Percentiles rank a stretch among this genome's conserved stretches.
Evolutionary conservation across 2,329 filamentous ascomycete genomes (phyloP).

Genomic region (Aschersonia sp.): DNA sequence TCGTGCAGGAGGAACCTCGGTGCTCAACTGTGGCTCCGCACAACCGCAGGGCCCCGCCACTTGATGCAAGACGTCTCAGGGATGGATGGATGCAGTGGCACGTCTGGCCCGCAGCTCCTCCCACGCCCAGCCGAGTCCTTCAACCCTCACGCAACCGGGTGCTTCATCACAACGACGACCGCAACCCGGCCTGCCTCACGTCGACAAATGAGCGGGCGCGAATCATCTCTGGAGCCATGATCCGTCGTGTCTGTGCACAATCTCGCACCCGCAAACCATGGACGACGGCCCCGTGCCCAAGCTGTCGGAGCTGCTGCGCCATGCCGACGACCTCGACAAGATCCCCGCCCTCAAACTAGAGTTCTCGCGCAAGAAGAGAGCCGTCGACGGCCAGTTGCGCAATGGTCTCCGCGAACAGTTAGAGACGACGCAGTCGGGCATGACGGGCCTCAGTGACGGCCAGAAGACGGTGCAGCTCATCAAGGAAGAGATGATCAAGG

Average conservation of each 20-base stretch:
- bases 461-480: conserved; percentile 86
- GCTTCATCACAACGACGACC: too few species aligned
- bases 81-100: too few species aligned
- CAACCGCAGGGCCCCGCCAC: too few species aligned
- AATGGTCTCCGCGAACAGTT: conserved; percentile 83
- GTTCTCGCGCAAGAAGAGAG: conserved; percentile 85
- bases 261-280: conserved; percentile 12
- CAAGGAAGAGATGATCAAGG: conserved; percentile 97
- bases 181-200: too few species aligned
- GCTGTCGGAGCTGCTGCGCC: conserved; percentile 83
- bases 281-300: conserved; percentile 56
- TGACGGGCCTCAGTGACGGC: conserved; percentile 76
- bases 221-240: conserved; percentile 5
- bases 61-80: too few species aligned
- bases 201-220: too few species aligned
- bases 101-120: too few species aligned
- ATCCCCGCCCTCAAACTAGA: conserved; percentile 80
- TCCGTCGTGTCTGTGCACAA: conserved; percentile 5
- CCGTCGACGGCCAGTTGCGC: conserved; percentile 81
- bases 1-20: too few species aligned
- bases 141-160: too few species aligned
- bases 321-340: conserved; percentile 96
- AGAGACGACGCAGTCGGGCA: conserved; percentile 85
- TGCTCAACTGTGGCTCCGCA: too few species aligned
- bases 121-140: too few species aligned